Conservation (phyloP, 1,284 basidiomycete species). For the Tilletia setariae region DNA sequence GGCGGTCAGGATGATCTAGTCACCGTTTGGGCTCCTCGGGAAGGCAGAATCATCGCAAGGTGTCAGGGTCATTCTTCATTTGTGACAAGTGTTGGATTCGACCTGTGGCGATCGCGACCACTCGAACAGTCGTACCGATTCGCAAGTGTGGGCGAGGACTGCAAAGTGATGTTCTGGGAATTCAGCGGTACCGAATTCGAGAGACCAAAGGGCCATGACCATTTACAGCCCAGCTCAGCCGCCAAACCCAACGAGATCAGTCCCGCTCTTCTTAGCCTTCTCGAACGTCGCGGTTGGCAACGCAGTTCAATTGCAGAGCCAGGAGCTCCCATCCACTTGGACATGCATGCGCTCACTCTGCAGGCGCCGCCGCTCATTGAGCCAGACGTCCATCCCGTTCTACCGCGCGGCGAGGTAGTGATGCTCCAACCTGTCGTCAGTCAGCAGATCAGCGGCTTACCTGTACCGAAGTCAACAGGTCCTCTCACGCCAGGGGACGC, state of each 20-base stretch:
- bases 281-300: slow-evolving; percentile 13
- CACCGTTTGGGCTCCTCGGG: slow-evolving; percentile 58
- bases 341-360: slow-evolving; percentile 6
- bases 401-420: slow-evolving; percentile 81
- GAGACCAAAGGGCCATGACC: slow-evolving; percentile 30
- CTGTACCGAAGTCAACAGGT: background rate
- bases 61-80: slow-evolving; percentile 96
- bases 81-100: slow-evolving; percentile 83
- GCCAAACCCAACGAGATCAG: slow-evolving; percentile 21
- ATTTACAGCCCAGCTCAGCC: background rate
- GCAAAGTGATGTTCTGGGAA: slow-evolving; percentile 38
- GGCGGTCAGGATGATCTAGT: slow-evolving; percentile 92
- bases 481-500: background rate
- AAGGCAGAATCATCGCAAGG: slow-evolving; percentile 71
- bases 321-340: slow-evolving; percentile 10
- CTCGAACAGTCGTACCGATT: slow-evolving; percentile 45
- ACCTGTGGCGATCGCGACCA: slow-evolving; percentile 67
- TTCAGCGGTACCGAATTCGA: slow-evolving; percentile 29
- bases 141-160: slow-evolving; percentile 48
- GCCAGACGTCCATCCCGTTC: slow-evolving; percentile 74
- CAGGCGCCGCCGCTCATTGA: slow-evolving; percentile 36
- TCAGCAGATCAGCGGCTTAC: background rate
- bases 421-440: slow-evolving; percentile 79
- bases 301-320: slow-evolving; percentile 20
- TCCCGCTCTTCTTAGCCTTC: slow-evolving; percentile 29